Evolutionary conservation across 345 rosid genomes (phyloP).

Genomic region (Carallia pectinifolia): DNA sequence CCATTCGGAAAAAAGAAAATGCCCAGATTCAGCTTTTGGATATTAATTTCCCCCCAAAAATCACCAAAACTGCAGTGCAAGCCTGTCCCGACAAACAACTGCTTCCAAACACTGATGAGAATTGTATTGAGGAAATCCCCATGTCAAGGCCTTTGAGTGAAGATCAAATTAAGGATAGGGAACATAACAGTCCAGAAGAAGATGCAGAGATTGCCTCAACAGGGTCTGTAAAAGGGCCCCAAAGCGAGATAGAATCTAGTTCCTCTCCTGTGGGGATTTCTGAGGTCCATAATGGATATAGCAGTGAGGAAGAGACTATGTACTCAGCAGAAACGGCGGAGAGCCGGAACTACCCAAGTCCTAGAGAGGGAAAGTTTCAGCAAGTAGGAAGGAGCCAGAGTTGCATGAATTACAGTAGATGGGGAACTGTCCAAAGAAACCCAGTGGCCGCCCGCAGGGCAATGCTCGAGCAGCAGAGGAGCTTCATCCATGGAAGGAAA

Average conservation of each 20-base stretch:
- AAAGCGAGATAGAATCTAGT: conserved; percentile 63
- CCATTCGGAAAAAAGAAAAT: conserved; percentile 55
- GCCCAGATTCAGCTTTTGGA: conserved; percentile 69
- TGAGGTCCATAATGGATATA: conserved; percentile 47
- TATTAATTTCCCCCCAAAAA: conserved; percentile 78
- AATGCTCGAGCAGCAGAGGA: conserved; percentile 70
- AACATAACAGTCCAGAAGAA: conserved; percentile 15
- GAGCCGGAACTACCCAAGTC: conserved; percentile 87
- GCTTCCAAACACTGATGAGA: conserved; percentile 32
- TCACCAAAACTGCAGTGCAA: conserved; percentile 32
- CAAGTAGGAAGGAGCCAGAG: conserved; percentile 91
- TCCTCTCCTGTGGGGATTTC: conserved; percentile 44
- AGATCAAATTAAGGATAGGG: conserved; percentile 24
- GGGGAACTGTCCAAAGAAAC: conserved; percentile 62
- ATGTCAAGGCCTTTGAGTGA: conserved; percentile 25
- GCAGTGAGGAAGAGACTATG: conserved; percentile 92
- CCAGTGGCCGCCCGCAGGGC: conserved; percentile 45
- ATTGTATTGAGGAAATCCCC: conserved; percentile 30
- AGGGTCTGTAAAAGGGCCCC: conserved; percentile 63
- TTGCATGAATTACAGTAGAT: conserved; percentile 72
- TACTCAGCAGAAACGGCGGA: conserved; percentile 98
- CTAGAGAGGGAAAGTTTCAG: conserved; percentile 59
- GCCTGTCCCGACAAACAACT: conserved; percentile 30
- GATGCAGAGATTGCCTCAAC: conserved; percentile 59
- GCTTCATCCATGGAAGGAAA: conserved; percentile 70